Evolutionary conservation across 2,329 filamentous ascomycete genomes (phyloP).

Genomic region (Penicillium digitatum): DNA sequence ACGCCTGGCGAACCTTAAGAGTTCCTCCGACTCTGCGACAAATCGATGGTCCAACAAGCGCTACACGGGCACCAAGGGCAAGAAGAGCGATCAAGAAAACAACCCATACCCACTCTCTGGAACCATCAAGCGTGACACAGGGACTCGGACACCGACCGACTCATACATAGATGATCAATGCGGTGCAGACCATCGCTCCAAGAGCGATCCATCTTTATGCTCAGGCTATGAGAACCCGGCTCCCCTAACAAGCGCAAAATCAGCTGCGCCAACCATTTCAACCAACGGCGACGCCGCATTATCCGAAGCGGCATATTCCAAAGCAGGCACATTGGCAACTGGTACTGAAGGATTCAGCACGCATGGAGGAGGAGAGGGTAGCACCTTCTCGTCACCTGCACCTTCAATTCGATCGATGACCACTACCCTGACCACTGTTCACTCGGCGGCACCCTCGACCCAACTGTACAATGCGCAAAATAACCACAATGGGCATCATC

Average conservation of each 20-base stretch:
- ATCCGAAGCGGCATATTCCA: constrained; percentile 72
- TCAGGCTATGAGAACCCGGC: constrained; percentile 59
- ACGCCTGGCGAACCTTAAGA: constrained; percentile 83
- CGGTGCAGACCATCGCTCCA: constrained; percentile 54
- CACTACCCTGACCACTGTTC: constrained; percentile 63
- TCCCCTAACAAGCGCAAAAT: constrained; percentile 63
- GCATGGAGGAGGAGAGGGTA: constrained; percentile 63
- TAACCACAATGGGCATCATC: constrained; percentile 28
- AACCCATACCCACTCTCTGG: constrained; percentile 90
- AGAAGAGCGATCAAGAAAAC: constrained; percentile 68
- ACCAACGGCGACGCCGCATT: constrained; percentile 73
- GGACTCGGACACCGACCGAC: constrained; percentile 46
- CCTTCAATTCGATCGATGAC: constrained; percentile 63
- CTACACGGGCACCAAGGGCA: constrained; percentile 39
- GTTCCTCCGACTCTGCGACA: constrained; percentile 55
- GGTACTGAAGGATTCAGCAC: constrained; percentile 61
- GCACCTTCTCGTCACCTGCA: constrained; percentile 63
- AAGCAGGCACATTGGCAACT: constrained; percentile 68
- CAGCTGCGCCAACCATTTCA: constrained; percentile 73
- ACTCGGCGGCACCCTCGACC: constrained; percentile 56
- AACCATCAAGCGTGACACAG: constrained; percentile 43
- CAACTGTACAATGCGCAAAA: constrained; percentile 39
- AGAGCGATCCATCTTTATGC: constrained; percentile 58
- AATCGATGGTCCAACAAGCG: constrained; percentile 41
- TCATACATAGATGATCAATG: constrained; percentile 49